These are phyloP conservation scores for Tubosaeta sp. DNA, from an alignment of 768 basidiomycete genomes.

Conservation along the genomic window DNA sequence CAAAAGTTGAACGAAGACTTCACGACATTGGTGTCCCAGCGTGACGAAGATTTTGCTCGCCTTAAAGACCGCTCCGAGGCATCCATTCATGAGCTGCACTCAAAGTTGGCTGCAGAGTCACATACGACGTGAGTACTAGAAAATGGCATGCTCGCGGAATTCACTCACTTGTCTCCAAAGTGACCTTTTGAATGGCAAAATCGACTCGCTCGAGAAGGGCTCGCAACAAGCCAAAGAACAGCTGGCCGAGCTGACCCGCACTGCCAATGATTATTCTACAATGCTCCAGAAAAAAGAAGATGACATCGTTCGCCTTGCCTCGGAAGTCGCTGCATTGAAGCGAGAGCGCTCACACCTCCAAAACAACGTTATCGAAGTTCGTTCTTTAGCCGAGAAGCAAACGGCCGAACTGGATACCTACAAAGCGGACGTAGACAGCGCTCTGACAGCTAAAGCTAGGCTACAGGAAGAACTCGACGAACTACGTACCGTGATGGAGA, in stretches of 20 bases:
- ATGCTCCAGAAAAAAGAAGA: constrained; percentile 78
- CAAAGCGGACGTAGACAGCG: constrained; percentile 49
- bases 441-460: constrained; percentile 46
- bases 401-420: constrained; percentile 58
- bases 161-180: constrained; percentile 35
- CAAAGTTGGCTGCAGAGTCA: constrained; percentile 61
- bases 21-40: constrained; percentile 59
- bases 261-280: constrained; percentile 68
- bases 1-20: constrained; percentile 66
- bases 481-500: constrained; percentile 75
- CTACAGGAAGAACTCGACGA: constrained; percentile 84
- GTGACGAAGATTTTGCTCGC: constrained; percentile 75
- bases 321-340: constrained; percentile 52
- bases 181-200: constrained; percentile 56
- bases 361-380: constrained; percentile 64
- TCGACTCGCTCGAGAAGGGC: constrained; percentile 61
- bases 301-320: constrained; percentile 51
- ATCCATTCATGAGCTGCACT: constrained; percentile 62
- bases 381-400: constrained; percentile 63
- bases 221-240: constrained; percentile 72
- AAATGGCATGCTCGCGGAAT: neutral
- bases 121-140: constrained; percentile 53
- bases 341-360: constrained; percentile 50
- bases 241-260: constrained; percentile 70
- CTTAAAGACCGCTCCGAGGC: constrained; percentile 72